These are phyloP conservation scores for Umbelopsis sp. DNA, from an alignment of 192 early-diverging fungal genomes.

Conservation along the genomic window DNA sequence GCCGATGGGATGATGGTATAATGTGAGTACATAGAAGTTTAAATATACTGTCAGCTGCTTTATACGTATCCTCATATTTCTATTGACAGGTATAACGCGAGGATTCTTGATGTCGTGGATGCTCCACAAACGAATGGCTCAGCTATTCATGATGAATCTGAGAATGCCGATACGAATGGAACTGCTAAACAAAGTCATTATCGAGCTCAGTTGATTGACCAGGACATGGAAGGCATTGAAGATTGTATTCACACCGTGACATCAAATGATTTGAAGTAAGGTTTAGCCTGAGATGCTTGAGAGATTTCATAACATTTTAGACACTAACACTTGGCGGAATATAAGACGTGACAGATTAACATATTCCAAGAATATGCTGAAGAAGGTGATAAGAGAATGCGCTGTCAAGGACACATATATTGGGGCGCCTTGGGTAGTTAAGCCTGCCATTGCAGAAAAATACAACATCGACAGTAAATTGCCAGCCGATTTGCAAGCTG, in stretches of 20 bases:
- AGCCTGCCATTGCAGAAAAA: slow-evolving; percentile 45
- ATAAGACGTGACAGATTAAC: slow-evolving; percentile 61
- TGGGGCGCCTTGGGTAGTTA: slow-evolving; percentile 74
- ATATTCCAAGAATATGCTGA: slow-evolving; percentile 72
- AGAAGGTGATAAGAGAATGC: slow-evolving; percentile 71
- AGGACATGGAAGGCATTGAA: slow-evolving; percentile 52
- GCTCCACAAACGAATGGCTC: neutral
- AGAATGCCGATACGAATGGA: slow-evolving; percentile 1
- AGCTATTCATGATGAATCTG: slow-evolving; percentile 19
- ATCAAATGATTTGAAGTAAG: slow-evolving; percentile 41
- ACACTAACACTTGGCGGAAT: neutral
- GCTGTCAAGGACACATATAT: slow-evolving; percentile 66
- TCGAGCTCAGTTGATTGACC: slow-evolving; percentile 58
- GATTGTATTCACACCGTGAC: slow-evolving; percentile 48
- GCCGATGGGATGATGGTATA: slow-evolving; percentile 47
- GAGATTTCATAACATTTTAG: neutral
- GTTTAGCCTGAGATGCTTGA: neutral
- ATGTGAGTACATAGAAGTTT: slow-evolving; percentile 24
- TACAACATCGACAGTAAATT: slow-evolving; percentile 50
- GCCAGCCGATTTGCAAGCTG: slow-evolving; percentile 41
- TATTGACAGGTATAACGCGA: slow-evolving; percentile 45
- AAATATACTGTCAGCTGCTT: neutral
- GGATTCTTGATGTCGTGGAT: slow-evolving; percentile 29
- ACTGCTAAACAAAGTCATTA: slow-evolving; percentile 41
- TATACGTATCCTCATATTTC: neutral